Evolutionary conservation across 805 yeast genomes (phyloP).

Genomic region (Metschnikowia anglica): DNA sequence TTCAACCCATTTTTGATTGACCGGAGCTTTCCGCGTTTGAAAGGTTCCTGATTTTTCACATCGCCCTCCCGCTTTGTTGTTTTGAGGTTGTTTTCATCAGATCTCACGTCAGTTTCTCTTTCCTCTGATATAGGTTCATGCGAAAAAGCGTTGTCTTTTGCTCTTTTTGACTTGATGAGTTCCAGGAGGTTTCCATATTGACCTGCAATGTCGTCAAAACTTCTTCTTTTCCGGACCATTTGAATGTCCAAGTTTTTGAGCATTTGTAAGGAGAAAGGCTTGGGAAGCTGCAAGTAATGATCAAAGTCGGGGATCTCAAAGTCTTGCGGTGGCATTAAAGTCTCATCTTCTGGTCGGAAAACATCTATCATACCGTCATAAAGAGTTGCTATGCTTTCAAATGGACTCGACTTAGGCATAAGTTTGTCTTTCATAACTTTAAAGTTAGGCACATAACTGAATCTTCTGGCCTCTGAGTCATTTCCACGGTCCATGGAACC

Average conservation of each 20-base stretch:
- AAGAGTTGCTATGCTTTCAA: background rate
- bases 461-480: background rate
- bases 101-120: background rate
- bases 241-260: conserved; percentile 35
- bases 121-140: background rate
- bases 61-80: background rate
- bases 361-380: conserved; percentile 1
- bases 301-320: conserved; percentile 9
- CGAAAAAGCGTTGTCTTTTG: background rate
- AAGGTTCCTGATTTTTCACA: background rate
- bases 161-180: conserved; percentile 14
- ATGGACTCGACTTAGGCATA: conserved; percentile 4
- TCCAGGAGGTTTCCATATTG: conserved; percentile 20
- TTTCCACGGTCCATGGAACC: background rate
- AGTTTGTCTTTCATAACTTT: conserved; percentile 10
- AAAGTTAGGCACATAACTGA: conserved; percentile 7
- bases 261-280: conserved; percentile 33
- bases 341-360: background rate
- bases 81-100: background rate
- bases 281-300: conserved; percentile 27
- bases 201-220: conserved; percentile 27
- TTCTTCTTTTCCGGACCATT: conserved; percentile 30
- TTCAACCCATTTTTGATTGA: conserved; percentile 26
- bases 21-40: conserved; percentile 14
- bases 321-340: conserved; percentile 3